A percentile compares a stretch with the other conserved stretches of the same genome.
These are phyloP conservation scores for Glutinoglossum americanum DNA, from an alignment of 495 filamentous ascomycete genomes.

Conservation along the genomic window DNA sequence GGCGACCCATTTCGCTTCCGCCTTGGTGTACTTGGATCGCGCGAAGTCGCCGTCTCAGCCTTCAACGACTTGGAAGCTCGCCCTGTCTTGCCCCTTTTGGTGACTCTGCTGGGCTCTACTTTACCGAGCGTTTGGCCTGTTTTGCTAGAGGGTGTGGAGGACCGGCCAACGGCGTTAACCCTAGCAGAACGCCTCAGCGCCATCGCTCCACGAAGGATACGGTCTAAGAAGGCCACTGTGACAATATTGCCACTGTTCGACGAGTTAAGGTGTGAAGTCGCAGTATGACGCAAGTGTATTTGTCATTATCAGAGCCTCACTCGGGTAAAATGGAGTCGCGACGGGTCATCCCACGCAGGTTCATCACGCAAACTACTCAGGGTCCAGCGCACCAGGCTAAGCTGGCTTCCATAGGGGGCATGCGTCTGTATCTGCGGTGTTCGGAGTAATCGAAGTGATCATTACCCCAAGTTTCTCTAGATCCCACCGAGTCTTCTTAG, in stretches of 20 bases:
- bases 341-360: too few relatives aligned
- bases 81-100: not conserved
- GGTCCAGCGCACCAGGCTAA: too few relatives aligned
- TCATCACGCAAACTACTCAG: too few relatives aligned
- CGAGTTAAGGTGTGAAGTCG: not conserved
- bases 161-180: not conserved
- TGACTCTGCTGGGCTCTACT: not conserved
- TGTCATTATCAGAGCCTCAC: not conserved
- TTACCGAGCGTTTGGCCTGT: not conserved
- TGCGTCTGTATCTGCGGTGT: too few relatives aligned
- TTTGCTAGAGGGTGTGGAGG: not conserved
- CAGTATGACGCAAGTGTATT: not conserved
- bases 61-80: not conserved
- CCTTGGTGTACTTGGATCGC: not conserved
- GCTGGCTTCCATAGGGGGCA: too few relatives aligned
- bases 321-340: too few relatives aligned
- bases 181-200: not conserved
- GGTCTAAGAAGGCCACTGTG: not conserved
- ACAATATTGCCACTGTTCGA: not conserved
- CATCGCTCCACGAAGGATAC: not conserved
- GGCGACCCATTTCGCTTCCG: not conserved
- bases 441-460: too few relatives aligned
- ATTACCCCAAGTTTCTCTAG: too few relatives aligned
- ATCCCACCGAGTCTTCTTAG: too few relatives aligned
- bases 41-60: not conserved